Conservation (phyloP, 23 red algal species). For the Agarophyton chilense region DNA sequence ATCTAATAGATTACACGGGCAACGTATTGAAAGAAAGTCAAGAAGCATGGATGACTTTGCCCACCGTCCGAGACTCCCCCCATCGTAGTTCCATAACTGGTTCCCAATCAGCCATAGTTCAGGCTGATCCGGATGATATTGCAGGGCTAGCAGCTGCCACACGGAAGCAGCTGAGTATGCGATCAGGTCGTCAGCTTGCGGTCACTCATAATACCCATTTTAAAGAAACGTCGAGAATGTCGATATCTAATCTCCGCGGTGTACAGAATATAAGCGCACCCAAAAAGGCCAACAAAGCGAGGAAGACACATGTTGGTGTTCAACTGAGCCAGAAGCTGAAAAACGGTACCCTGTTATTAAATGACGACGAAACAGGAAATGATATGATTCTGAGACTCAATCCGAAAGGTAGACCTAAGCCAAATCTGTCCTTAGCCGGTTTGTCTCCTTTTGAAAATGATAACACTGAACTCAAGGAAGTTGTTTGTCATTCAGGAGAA, state of each 20-base stretch:
- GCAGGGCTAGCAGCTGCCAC: not conserved
- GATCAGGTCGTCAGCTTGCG: not conserved
- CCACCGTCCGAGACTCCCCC: not conserved
- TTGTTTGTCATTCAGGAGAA: constrained; percentile 5
- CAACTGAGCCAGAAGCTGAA: not conserved
- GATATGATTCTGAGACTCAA: not conserved
- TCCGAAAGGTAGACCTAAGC: not conserved
- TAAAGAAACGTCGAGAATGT: not conserved
- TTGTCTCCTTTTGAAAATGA: not conserved
- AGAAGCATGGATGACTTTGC: not conserved
- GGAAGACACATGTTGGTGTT: not conserved
- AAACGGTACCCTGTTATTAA: not conserved
- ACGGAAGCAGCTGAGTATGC: constrained; percentile 10
- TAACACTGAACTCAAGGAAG: not conserved
- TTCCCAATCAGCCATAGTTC: not conserved
- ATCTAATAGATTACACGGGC: constrained; percentile 61
- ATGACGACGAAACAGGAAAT: not conserved
- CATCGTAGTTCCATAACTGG: not conserved
- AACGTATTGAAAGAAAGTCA: not conserved
- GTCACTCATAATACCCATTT: not conserved
- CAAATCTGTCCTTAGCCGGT: not conserved
- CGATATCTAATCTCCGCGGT: not conserved
- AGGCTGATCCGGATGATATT: not conserved
- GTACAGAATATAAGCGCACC: not conserved
- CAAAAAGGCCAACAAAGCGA: not conserved